Base-by-base conservation (phyloP, 805 yeast species). In the Ogataea pilisensis region DNA sequence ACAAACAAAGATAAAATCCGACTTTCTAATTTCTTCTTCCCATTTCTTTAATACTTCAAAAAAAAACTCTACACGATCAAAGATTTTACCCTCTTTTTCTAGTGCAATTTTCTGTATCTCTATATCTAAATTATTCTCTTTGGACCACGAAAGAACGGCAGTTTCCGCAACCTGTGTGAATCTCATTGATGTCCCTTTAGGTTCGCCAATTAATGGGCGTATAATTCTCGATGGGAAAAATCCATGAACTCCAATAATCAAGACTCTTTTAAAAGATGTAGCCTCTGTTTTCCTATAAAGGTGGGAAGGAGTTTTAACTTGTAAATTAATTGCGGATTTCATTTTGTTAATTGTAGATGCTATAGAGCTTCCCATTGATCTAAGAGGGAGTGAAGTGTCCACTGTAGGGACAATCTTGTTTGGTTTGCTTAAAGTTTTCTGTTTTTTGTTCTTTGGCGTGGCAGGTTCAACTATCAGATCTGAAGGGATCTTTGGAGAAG, bases 191-290 rank as follows among this genome's bases (percentile, higher is more conserved):
- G 99, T 91, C 0, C 99, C 99, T 17, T 95, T 93, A 4, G 99
- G 99, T 47, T 90, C 89, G 2, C 99, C 99, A 38, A 91, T 80
- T 13, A 91, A 55, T 0, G 95, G 89, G 38, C 99, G 66, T 8
- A 93, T 69, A 72, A 88, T 80, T 47, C 75, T 78, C 2, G 88
- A 85, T 0, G 99, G 99, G 66, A 93, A 91, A 56, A 90, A 91
- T 1, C 99, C 99, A 65, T 91, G 99, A 2, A 91, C 90, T 0
- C 99, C 99, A 43, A 91, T 78, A 27, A 93, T 83, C 24, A 91
- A 72, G 0, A 85, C 85, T 47, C 80, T 78, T 42, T 76, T 75
- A 41, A 76, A 50, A 1, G 14, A 21, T 3, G 51, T 44, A 0
- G 68, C 54, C 8, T 39, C 35, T 8, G 19, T 20, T 29, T 48